Conservation (phyloP, 352 stramenopile species). For the Globisporangium cystogenes region DNA sequence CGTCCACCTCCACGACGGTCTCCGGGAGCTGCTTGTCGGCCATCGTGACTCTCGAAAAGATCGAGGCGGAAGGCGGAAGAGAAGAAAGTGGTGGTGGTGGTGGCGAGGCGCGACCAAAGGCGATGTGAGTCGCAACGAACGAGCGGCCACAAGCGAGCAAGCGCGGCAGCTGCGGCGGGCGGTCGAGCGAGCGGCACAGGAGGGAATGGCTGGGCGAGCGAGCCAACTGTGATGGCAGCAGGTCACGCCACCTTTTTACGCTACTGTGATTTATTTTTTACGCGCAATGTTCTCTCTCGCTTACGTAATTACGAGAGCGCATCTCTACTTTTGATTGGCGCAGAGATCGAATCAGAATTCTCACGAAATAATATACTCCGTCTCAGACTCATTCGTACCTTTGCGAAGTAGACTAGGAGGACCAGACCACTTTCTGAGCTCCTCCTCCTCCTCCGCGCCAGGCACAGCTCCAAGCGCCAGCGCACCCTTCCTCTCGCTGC, state of each 20-base stretch:
- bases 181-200: too few relatives aligned
- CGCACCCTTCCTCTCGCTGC: background rate
- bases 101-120: slow-evolving; percentile 4
- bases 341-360: background rate
- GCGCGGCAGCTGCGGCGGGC: too few relatives aligned
- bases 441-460: too few relatives aligned
- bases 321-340: background rate
- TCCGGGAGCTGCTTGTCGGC: slow-evolving; percentile 38
- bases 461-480: background rate
- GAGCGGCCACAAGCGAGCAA: too few relatives aligned
- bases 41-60: slow-evolving; percentile 14
- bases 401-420: too few relatives aligned
- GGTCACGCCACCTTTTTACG: too few relatives aligned
- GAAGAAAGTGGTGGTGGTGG: background rate
- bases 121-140: slow-evolving; percentile 5
- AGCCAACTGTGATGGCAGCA: too few relatives aligned
- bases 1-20: slow-evolving; percentile 56
- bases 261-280: too few relatives aligned
- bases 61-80: background rate
- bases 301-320: background rate
- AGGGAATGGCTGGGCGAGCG: background rate
- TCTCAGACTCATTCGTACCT: background rate
- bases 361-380: too few relatives aligned
- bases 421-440: too few relatives aligned
- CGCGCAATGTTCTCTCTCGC: background rate